A percentile compares a stretch with the other conserved stretches of the same genome.
Evolutionary conservation across 2,329 filamentous ascomycete genomes (phyloP).

Genomic region (Xylaria sp.): DNA sequence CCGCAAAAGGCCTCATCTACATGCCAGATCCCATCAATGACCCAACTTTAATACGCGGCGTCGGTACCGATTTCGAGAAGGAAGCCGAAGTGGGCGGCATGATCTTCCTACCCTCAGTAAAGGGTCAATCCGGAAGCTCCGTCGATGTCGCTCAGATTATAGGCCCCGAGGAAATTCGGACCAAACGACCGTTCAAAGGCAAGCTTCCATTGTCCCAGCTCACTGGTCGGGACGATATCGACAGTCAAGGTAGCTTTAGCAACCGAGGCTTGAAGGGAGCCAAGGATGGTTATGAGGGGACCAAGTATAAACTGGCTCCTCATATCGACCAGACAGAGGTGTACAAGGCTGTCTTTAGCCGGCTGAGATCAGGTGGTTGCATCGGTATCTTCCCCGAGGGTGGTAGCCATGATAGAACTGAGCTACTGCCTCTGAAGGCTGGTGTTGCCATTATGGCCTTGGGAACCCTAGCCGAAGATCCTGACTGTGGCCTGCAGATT

Average conservation of each 20-base stretch:
- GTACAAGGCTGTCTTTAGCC: constrained; percentile 90
- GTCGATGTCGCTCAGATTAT: constrained; percentile 85
- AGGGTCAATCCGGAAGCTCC: constrained; percentile 79
- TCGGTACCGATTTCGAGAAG: constrained; percentile 84
- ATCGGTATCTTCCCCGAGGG: constrained; percentile 98
- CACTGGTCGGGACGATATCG: constrained; percentile 80
- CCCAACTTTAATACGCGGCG: constrained; percentile 79
- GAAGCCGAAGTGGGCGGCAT: constrained; percentile 82
- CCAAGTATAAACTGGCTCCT: constrained; percentile 86
- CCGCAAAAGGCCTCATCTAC: constrained; percentile 82
- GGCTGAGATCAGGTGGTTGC: constrained; percentile 83
- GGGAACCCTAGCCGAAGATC: constrained; percentile 84
- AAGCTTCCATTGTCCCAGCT: constrained; percentile 80
- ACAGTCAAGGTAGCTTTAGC: constrained; percentile 71
- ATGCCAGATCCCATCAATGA: constrained; percentile 88
- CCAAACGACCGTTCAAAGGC: constrained; percentile 89
- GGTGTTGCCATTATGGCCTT: constrained; percentile 98
- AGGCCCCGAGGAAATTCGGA: constrained; percentile 79
- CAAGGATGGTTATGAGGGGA: constrained; percentile 75
- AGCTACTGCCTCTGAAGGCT: constrained; percentile 91
- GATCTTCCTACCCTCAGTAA: constrained; percentile 85
- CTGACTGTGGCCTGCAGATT: constrained; percentile 89
- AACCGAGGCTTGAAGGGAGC: constrained; percentile 64
- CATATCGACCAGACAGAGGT: constrained; percentile 95
- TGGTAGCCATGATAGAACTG: constrained; percentile 93